These are phyloP conservation scores for Penicillium longicatenatum DNA, from an alignment of 495 filamentous ascomycete genomes.

Conservation along the genomic window DNA sequence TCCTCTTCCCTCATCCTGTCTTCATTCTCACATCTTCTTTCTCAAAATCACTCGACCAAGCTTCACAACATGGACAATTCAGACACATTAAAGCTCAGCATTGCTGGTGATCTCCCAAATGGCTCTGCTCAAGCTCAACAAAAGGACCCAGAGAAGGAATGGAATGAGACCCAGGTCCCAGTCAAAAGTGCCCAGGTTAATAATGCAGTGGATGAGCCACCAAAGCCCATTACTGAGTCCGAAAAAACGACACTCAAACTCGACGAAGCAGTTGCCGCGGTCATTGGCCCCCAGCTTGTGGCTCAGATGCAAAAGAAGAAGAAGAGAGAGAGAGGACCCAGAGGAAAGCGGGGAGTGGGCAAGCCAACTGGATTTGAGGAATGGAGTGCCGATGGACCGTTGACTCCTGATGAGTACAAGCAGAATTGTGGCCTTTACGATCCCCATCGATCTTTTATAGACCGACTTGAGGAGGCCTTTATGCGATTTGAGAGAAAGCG, in stretches of 20 bases:
- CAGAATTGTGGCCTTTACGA: constrained; percentile 64
- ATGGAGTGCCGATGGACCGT: constrained; percentile 73
- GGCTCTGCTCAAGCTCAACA: neutral
- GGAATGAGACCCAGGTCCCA: neutral
- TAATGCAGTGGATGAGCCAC: neutral
- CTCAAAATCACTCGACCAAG: neutral
- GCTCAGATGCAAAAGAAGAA: constrained; percentile 28
- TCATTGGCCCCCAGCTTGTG: constrained; percentile 13
- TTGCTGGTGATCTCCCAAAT: constrained; percentile 15
- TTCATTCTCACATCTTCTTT: constrained; percentile 2
- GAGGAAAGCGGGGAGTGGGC: constrained; percentile 47
- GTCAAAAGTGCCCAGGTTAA: neutral
- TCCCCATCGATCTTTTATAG: constrained; percentile 35
- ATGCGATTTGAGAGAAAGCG: constrained; percentile 76
- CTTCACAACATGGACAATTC: constrained; percentile 3
- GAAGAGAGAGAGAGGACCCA: constrained; percentile 39
- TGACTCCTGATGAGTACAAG: constrained; percentile 65
- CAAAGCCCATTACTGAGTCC: neutral
- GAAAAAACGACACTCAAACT: neutral
- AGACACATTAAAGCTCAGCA: neutral
- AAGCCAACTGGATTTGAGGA: constrained; percentile 68
- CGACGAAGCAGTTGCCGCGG: constrained; percentile 12
- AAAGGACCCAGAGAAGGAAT: neutral
- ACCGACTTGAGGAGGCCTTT: constrained; percentile 82
- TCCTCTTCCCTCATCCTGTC: neutral